Conservation (phyloP, 352 stramenopile species). For the Globisporangium mamillatum region DNA sequence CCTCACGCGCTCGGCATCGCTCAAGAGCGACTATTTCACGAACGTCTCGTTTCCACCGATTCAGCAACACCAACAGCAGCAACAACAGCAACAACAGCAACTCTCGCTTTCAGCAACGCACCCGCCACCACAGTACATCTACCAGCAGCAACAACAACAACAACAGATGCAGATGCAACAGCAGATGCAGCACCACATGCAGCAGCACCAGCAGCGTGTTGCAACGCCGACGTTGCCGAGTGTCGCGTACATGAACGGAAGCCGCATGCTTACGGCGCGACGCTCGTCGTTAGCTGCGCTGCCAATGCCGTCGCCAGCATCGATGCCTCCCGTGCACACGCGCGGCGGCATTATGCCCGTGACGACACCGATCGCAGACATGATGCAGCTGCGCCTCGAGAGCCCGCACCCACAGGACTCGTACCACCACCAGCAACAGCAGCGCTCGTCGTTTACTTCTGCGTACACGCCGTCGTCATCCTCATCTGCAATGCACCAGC, state of each 20-base stretch:
- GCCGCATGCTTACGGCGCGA: constrained; percentile 32
- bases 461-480: constrained; percentile 8
- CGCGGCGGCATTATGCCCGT: constrained; percentile 21
- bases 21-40: constrained; percentile 75
- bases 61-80: constrained; percentile 27
- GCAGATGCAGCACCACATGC: constrained; percentile 27
- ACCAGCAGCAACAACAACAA: constrained; percentile 16
- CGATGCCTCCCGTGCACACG: constrained; percentile 13
- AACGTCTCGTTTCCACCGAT: constrained; percentile 37
- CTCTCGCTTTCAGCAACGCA: constrained; percentile 18
- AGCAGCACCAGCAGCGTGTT: constrained; percentile 26
- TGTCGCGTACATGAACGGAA: constrained; percentile 25
- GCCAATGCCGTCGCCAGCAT: constrained; percentile 38
- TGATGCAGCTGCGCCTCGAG: constrained; percentile 72
- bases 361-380: constrained; percentile 64
- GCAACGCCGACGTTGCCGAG: constrained; percentile 35
- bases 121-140: constrained; percentile 18
- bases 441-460: constrained; percentile 17
- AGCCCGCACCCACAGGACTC: constrained; percentile 28
- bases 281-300: constrained; percentile 52
- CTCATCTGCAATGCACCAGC: constrained; percentile 32
- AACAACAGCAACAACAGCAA: not conserved
- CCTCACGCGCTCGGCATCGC: constrained; percentile 63
- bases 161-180: constrained; percentile 27
- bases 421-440: constrained; percentile 12